Evolutionary conservation across 129 eudicot species (phyloP).

Genomic region (Oenanthe sinensis): DNA sequence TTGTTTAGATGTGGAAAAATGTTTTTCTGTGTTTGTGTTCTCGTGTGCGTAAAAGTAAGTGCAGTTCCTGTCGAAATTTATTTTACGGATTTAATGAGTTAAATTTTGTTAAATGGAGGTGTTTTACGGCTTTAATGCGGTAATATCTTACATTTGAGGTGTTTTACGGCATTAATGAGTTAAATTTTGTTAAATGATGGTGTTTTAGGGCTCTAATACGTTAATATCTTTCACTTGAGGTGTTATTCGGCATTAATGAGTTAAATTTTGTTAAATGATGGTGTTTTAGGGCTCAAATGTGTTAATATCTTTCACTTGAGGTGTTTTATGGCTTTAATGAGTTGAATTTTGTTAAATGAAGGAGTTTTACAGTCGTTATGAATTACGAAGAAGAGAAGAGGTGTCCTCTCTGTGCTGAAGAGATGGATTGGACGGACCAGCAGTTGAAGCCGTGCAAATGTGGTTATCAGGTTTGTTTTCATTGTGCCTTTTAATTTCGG

Average conservation of each 20-base stretch:
- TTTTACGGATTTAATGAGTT: background rate
- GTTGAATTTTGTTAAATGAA: background rate
- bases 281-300: background rate
- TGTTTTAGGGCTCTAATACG: constrained; percentile 3
- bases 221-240: background rate
- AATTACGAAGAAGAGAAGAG: constrained; percentile 67
- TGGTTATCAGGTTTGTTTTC: constrained; percentile 61
- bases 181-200: background rate
- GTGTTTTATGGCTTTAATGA: background rate
- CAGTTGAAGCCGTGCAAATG: constrained; percentile 80
- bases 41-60: background rate
- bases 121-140: constrained; percentile 2
- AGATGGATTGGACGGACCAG: constrained; percentile 95
- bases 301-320: too few relatives aligned
- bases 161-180: background rate
- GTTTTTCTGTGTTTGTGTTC: background rate
- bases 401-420: constrained; percentile 84
- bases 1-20: background rate
- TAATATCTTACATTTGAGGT: background rate
- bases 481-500: background rate
- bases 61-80: background rate
- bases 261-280: background rate
- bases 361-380: constrained; percentile 21
- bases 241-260: background rate
- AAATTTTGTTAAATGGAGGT: background rate